phyloP scores from a whole-genome alignment of 257 asterid species.

The Cynanchum wilfordii region DNA sequence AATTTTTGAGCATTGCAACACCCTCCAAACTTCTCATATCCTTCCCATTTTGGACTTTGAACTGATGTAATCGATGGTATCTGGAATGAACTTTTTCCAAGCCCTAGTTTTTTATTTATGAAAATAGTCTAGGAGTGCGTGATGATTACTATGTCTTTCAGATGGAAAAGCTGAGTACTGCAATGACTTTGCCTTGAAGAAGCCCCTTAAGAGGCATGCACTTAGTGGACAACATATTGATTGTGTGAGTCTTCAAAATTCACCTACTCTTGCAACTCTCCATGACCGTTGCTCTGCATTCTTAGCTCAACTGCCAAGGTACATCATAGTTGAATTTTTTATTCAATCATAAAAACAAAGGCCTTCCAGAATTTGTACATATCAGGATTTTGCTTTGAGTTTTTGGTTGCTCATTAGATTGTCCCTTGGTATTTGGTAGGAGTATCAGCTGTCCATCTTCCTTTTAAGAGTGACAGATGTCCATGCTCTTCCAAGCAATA shows the following conservation, averaged over 20 bases:
- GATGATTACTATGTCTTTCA: conserved; percentile 27
- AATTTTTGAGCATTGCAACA: background rate
- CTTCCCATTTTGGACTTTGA: background rate
- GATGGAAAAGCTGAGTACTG: conserved; percentile 80
- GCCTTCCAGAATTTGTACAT: background rate
- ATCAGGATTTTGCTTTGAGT: background rate
- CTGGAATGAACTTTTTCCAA: background rate
- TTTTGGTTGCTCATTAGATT: background rate
- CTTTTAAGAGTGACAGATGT: background rate
- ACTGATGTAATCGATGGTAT: background rate
- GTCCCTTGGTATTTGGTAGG: background rate
- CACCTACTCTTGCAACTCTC: conserved; percentile 56
- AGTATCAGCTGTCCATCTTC: background rate
- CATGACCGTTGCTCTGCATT: conserved; percentile 65
- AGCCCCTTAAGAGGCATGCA: conserved; percentile 80
- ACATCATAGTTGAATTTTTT: conserved; percentile 6
- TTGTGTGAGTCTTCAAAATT: conserved; percentile 66
- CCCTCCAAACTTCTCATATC: background rate
- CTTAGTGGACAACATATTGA: conserved; percentile 54
- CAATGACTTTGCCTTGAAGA: conserved; percentile 82
- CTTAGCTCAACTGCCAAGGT: conserved; percentile 70
- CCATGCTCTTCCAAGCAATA: background rate
- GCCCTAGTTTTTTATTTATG: background rate
- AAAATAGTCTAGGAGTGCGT: conserved; percentile 8
- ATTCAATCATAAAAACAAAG: background rate